Evolutionary conservation across 495 filamentous ascomycete species (phyloP).

Genomic region (Neurospora sp.): DNA sequence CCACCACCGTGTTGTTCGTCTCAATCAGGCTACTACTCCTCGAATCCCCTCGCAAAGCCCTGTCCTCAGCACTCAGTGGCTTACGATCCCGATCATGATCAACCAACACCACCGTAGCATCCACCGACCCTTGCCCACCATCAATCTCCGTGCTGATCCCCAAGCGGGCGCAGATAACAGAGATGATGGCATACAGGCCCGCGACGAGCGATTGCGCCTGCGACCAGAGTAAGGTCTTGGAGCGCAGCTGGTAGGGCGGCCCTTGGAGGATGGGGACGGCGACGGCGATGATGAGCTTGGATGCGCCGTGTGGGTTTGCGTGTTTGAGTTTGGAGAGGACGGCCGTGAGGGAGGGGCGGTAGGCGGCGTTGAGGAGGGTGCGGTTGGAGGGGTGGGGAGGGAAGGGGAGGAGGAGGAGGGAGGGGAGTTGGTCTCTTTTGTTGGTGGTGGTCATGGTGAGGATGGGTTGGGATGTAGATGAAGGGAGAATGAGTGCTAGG

Average conservation of each 20-base stretch:
- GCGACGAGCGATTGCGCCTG: conserved; percentile 61
- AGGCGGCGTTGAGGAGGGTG: conserved; percentile 42
- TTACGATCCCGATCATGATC: conserved; percentile 36
- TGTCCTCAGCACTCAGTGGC: conserved; percentile 1
- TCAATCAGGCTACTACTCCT: conserved; percentile 11
- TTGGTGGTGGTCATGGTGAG: conserved; percentile 1
- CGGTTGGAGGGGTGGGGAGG: conserved; percentile 36
- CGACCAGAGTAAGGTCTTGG: conserved; percentile 45
- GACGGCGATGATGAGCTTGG: conserved; percentile 44
- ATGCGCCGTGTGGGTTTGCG: conserved; percentile 18
- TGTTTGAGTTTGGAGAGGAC: conserved; percentile 33
- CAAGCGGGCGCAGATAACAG: conserved; percentile 51
- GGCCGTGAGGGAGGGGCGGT: conserved; percentile 41
- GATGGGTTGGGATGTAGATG: background rate
- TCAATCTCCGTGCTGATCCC: conserved; percentile 49
- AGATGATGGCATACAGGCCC: conserved; percentile 67
- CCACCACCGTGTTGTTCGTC: conserved; percentile 42
- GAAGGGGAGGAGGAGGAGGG: conserved; percentile 48
- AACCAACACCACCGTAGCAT: conserved; percentile 65
- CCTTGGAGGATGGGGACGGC: conserved; percentile 42
- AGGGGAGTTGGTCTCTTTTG: conserved; percentile 24
- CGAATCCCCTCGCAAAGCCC: conserved; percentile 16
- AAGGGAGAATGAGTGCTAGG: background rate
- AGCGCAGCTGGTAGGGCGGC: conserved; percentile 20
- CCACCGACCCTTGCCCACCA: conserved; percentile 56